phyloP scores from a whole-genome alignment of 192 early-diverging fungal species.

The Pilobolus umbonatus region DNA sequence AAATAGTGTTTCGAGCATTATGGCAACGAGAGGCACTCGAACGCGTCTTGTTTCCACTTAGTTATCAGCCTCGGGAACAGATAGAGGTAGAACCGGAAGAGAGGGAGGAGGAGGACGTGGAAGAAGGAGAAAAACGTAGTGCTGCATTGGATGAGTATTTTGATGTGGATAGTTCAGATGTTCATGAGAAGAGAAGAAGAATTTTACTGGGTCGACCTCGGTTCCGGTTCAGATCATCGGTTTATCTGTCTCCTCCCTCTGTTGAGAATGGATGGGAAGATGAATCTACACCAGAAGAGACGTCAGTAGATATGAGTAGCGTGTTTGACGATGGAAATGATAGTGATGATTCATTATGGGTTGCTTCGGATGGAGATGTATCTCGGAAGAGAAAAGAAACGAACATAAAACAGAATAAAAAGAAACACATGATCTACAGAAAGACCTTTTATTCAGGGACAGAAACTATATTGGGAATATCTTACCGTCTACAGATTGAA shows the following conservation, averaged over 20 bases:
- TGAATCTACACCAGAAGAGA: background rate
- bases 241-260: slow-evolving; percentile 7
- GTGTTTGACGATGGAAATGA: slow-evolving; percentile 5
- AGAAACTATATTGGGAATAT: slow-evolving; percentile 19
- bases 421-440: background rate
- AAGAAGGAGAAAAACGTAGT: slow-evolving; percentile 2
- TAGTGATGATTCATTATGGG: slow-evolving; percentile 6
- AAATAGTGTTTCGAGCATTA: slow-evolving; percentile 28
- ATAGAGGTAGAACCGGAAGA: background rate
- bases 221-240: slow-evolving; percentile 20
- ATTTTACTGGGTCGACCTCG: slow-evolving; percentile 21
- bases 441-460: slow-evolving; percentile 23
- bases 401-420: slow-evolving; percentile 1
- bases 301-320: background rate
- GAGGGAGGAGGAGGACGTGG: background rate
- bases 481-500: slow-evolving; percentile 22
- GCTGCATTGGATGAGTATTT: slow-evolving; percentile 32
- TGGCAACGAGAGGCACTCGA: slow-evolving; percentile 35
- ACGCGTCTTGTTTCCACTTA: slow-evolving; percentile 22
- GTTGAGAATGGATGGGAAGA: slow-evolving; percentile 12
- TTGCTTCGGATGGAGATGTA: background rate
- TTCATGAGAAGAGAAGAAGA: slow-evolving; percentile 18
- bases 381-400: background rate
- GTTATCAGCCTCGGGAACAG: background rate
- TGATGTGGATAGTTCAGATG: slow-evolving; percentile 24